A percentile compares a stretch with the other conserved stretches of the same genome.
These are phyloP conservation scores for Sporothrix protearum DNA, from an alignment of 2,329 filamentous ascomycete species.

Conservation along the genomic window DNA sequence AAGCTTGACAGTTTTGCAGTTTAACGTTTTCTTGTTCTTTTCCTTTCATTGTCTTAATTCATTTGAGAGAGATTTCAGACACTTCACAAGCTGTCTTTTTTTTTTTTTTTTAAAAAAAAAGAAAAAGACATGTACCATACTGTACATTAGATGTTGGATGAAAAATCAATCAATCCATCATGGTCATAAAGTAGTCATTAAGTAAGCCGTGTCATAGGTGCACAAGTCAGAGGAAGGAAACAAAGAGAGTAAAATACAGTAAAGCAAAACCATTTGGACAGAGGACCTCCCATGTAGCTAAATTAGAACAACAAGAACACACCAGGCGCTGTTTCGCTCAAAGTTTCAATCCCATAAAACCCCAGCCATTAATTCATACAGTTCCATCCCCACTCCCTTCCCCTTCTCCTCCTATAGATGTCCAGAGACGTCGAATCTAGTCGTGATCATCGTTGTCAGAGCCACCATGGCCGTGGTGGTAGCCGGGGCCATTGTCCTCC, in stretches of 20 bases:
- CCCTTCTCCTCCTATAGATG: no score
- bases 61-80: no score
- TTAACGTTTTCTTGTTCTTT: no score
- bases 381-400: not conserved
- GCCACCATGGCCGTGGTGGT: not conserved
- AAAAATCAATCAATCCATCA: not conserved
- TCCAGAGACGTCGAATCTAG: not conserved
- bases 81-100: no score
- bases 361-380: not conserved
- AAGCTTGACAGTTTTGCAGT: no score
- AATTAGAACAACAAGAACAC: not conserved
- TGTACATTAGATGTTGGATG: not conserved
- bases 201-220: not conserved
- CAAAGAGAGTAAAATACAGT: no score
- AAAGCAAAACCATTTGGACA: not conserved
- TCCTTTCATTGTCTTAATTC: no score
- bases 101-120: not conserved
- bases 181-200: not conserved
- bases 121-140: not conserved
- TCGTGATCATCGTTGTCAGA: constrained; percentile 1
- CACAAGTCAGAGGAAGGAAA: not conserved
- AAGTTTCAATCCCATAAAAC: not conserved
- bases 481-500: constrained; percentile 5
- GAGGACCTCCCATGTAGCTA: not conserved
- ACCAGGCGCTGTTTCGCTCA: not conserved